Evolutionary conservation across 176 grass and related monocot genomes (phyloP).

Genomic region (Paspalum vaginatum): DNA sequence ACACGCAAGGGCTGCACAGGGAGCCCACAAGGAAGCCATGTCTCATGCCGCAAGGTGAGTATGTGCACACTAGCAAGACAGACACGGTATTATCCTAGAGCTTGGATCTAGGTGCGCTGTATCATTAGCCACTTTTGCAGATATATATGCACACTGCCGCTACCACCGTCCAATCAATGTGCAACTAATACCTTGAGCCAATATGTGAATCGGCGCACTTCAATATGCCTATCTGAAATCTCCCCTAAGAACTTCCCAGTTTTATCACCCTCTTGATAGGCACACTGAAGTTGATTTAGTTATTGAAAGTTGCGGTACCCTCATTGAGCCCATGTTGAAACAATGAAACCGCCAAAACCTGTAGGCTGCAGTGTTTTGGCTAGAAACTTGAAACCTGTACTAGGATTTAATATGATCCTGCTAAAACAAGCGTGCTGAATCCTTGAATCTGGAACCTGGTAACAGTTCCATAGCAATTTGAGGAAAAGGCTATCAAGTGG

Average conservation of each 20-base stretch:
- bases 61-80: not conserved
- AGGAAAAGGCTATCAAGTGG: not conserved
- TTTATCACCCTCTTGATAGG: conserved; percentile 19
- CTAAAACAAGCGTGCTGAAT: conserved; percentile 1
- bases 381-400: conserved; percentile 10
- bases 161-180: not conserved
- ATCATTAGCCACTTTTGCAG: not conserved
- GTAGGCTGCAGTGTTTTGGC: not conserved
- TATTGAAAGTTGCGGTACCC: conserved; percentile 6
- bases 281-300: conserved; percentile 2
- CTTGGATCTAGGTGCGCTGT: not conserved
- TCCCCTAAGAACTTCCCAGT: not conserved
- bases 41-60: not conserved
- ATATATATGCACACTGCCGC: not conserved
- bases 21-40: not conserved
- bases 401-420: conserved; percentile 1
- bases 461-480: not conserved
- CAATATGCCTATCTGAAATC: conserved; percentile 9
- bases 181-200: not conserved
- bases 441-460: conserved; percentile 5
- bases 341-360: conserved; percentile 2
- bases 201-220: not conserved
- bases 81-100: not conserved
- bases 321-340: conserved; percentile 32
- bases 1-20: not conserved